These are phyloP conservation scores for Cydonia oblonga DNA, from an alignment of 331 rosid species.

Conservation along the genomic window DNA sequence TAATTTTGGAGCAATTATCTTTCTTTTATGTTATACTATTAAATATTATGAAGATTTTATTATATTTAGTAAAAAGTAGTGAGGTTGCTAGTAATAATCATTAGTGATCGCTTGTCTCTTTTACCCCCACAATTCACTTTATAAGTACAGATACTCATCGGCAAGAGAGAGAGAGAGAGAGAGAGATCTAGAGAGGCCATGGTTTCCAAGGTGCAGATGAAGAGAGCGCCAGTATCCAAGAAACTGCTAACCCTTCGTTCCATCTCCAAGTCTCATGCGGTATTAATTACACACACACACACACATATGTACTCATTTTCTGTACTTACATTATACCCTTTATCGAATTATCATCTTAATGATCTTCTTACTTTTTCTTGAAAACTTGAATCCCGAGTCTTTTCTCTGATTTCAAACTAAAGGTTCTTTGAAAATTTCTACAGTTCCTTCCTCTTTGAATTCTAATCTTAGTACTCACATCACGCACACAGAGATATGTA, in stretches of 20 bases:
- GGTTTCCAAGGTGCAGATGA: constrained; percentile 45
- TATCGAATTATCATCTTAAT: not conserved
- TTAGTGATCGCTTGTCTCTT: not conserved
- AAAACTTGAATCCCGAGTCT: not conserved
- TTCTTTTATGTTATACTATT: not conserved
- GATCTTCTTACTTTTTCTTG: constrained; percentile 3
- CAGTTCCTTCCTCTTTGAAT: not conserved
- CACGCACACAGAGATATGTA: not conserved
- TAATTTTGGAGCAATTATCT: not conserved
- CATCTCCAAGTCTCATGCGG: constrained; percentile 36
- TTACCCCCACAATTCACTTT: not conserved
- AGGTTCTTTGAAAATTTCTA: not conserved
- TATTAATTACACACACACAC: constrained; percentile 1
- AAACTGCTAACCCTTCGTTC: constrained; percentile 48
- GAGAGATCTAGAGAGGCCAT: constrained; percentile 6
- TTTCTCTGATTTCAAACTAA: not conserved
- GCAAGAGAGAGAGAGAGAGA: constrained; percentile 5
- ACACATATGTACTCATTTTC: not conserved
- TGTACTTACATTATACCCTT: not conserved
- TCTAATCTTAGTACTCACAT: not conserved
- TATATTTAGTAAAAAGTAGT: not conserved
- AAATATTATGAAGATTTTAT: not conserved
- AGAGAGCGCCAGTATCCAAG: constrained; percentile 30
- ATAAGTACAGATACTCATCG: not conserved
- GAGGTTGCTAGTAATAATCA: not conserved